Evolutionary conservation across 495 filamentous ascomycete genomes (phyloP).

Genomic region (Aspergillus nidulans): DNA sequence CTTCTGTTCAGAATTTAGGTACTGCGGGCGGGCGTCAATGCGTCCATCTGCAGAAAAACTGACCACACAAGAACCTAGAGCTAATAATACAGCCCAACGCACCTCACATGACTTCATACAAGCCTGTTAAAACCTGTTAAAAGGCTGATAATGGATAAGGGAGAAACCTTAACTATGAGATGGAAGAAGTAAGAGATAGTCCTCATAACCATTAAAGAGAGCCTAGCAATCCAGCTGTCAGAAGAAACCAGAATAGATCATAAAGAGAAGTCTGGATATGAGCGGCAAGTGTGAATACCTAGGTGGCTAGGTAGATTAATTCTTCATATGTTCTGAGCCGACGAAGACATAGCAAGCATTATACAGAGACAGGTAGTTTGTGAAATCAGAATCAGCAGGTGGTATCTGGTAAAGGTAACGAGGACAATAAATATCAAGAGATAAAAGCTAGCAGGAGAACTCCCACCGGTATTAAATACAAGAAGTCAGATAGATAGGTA

Average conservation of each 20-base stretch:
- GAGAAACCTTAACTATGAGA: no score
- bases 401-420: constrained; percentile 16
- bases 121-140: no score
- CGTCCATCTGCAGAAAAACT: no score
- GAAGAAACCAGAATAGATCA: not conserved
- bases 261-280: not conserved
- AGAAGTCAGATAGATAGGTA: not conserved
- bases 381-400: constrained; percentile 11
- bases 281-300: not conserved
- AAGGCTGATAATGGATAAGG: no score
- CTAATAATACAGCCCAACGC: no score
- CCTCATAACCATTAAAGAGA: no score
- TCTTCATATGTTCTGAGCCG: constrained; percentile 3
- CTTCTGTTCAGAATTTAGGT: no score
- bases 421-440: not conserved
- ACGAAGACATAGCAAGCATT: not conserved
- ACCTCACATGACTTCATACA: no score
- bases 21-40: no score
- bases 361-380: constrained; percentile 13
- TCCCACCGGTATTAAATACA: constrained; percentile 11
- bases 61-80: no score
- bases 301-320: not conserved
- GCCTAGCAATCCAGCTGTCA: not conserved
- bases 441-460: not conserved
- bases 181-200: no score